Evolutionary conservation across 176 grass and related monocot genomes (phyloP).

Genomic region (Microstegium vimineum): DNA sequence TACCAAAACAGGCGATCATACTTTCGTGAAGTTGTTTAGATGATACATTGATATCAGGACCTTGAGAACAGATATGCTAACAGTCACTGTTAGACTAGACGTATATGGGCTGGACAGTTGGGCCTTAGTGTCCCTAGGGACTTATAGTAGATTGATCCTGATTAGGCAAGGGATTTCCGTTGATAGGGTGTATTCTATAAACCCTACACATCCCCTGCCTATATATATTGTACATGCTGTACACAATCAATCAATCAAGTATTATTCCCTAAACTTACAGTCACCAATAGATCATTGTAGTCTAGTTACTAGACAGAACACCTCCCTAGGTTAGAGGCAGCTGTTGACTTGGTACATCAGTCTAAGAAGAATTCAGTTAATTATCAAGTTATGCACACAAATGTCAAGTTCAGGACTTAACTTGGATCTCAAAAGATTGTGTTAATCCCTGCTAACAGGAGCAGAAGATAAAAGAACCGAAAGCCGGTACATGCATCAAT

Average conservation of each 20-base stretch:
- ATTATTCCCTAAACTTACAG: no score
- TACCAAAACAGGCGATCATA: slow-evolving; percentile 6
- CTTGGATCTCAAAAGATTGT: slow-evolving; percentile 5
- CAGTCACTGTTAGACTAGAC: no score
- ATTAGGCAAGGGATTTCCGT: no score
- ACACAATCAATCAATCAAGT: no score
- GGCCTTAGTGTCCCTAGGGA: no score
- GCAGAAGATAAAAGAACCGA: slow-evolving; percentile 7
- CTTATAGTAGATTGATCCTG: no score
- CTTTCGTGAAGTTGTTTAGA: neutral
- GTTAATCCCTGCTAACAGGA: neutral
- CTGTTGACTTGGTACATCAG: neutral
- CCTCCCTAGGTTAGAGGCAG: slow-evolving; percentile 4
- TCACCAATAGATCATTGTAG: neutral
- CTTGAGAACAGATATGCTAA: neutral
- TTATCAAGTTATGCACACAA: slow-evolving; percentile 18
- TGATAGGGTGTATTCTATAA: no score
- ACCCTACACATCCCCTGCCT: no score
- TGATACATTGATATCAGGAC: neutral
- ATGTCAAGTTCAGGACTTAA: neutral
- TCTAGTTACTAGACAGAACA: neutral
- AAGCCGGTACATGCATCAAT: neutral
- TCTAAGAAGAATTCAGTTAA: neutral
- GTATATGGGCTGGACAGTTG: no score
- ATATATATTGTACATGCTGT: no score